Evolutionary conservation across 2,329 filamentous ascomycete species (phyloP).

Genomic region (Cercospora sojina): DNA sequence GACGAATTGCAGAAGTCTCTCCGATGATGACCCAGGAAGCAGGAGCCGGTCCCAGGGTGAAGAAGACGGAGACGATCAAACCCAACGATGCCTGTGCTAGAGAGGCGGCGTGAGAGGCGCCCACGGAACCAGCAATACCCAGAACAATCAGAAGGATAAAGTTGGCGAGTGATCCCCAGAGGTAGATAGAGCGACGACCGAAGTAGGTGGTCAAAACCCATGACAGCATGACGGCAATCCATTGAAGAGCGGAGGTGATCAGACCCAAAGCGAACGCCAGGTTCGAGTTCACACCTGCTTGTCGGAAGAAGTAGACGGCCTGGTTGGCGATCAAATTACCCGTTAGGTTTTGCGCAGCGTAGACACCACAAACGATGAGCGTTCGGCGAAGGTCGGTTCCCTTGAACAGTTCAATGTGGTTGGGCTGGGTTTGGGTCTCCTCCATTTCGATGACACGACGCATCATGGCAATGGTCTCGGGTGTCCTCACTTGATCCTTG

Average conservation of each 20-base stretch:
- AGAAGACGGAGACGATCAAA: constrained; percentile 65
- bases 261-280: constrained; percentile 62
- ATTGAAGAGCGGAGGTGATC: constrained; percentile 63
- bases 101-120: constrained; percentile 40
- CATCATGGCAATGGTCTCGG: constrained; percentile 59
- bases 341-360: constrained; percentile 60
- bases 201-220: constrained; percentile 66
- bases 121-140: constrained; percentile 59
- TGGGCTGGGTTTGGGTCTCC: constrained; percentile 50
- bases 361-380: constrained; percentile 57
- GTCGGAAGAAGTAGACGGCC: constrained; percentile 61
- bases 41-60: constrained; percentile 61
- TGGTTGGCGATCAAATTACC: constrained; percentile 65
- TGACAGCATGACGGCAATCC: constrained; percentile 63
- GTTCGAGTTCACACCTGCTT: constrained; percentile 58
- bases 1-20: constrained; percentile 65
- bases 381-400: constrained; percentile 57
- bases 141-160: constrained; percentile 56
- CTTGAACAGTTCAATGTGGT: constrained; percentile 53
- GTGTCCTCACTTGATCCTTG: constrained; percentile 41
- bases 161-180: constrained; percentile 60
- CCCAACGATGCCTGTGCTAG: constrained; percentile 62
- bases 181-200: constrained; percentile 63
- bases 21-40: constrained; percentile 67
- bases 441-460: constrained; percentile 58